Percentiles rank a stretch among this genome's conserved stretches.
phyloP scores from a whole-genome alignment of 2,329 filamentous ascomycete genomes.

The Penicillium expansum region DNA sequence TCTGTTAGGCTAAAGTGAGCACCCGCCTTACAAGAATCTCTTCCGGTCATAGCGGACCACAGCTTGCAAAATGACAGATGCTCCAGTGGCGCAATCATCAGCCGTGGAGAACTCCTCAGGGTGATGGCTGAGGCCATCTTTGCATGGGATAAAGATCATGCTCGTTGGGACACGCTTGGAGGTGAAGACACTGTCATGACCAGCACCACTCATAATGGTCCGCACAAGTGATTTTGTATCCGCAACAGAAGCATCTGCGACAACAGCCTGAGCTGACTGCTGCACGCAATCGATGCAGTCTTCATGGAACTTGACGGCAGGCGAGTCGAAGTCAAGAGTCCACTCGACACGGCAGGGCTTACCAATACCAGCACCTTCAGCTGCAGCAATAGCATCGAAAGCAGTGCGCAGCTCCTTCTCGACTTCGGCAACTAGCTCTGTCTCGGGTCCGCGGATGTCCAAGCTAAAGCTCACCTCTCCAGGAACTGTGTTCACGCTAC shows the following conservation, averaged over 20 bases:
- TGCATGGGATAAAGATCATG: conserved; percentile 67
- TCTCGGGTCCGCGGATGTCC: conserved; percentile 62
- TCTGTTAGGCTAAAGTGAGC: too few species aligned
- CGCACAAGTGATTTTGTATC: conserved; percentile 46
- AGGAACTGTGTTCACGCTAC: conserved; percentile 72
- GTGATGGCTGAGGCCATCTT: conserved; percentile 62
- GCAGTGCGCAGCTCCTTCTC: conserved; percentile 56
- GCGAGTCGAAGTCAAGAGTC: conserved; percentile 59
- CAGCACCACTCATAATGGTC: conserved; percentile 62
- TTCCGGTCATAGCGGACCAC: conserved; percentile 37
- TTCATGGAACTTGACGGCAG: conserved; percentile 63
- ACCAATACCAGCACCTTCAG: conserved; percentile 52
- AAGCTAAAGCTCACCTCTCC: conserved; percentile 65
- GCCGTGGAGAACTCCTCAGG: conserved; percentile 61
- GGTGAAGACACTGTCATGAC: conserved; percentile 64
- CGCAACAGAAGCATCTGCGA: conserved; percentile 48
- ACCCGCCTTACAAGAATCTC: conserved; percentile 38
- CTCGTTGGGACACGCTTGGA: conserved; percentile 59
- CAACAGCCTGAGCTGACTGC: conserved; percentile 56
- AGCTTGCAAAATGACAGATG: conserved; percentile 41
- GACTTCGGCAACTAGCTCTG: conserved; percentile 57
- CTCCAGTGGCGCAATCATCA: conserved; percentile 59
- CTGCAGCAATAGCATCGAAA: conserved; percentile 59
- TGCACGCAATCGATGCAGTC: conserved; percentile 66
- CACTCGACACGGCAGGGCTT: conserved; percentile 57